Conservation (phyloP, 805 yeast species). For the Candida stauntonica region DNA sequence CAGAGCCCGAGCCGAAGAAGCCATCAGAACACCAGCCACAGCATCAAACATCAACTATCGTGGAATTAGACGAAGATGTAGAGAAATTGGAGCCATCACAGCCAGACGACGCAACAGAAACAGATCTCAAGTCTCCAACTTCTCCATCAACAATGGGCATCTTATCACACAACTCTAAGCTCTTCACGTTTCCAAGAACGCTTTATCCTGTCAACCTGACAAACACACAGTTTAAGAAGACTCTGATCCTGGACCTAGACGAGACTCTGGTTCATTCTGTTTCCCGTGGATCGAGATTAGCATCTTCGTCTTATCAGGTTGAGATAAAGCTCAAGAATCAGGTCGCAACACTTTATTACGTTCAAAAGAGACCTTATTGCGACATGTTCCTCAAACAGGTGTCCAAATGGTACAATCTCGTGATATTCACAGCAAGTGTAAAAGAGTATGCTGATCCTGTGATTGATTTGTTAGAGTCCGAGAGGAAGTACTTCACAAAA, state of each 20-base stretch:
- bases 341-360: conserved; percentile 78
- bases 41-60: conserved; percentile 8
- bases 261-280: conserved; percentile 93
- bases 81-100: conserved; percentile 10
- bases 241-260: conserved; percentile 83
- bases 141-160: conserved; percentile 20
- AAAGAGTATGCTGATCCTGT: conserved; percentile 97
- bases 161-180: conserved; percentile 15
- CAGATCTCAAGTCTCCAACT: conserved; percentile 23
- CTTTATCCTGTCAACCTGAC: conserved; percentile 40
- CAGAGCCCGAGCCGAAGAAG: conserved; percentile 5
- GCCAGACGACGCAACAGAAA: conserved; percentile 6
- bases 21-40: not conserved
- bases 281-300: conserved; percentile 47
- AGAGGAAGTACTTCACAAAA: conserved; percentile 45
- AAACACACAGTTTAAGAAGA: conserved; percentile 45
- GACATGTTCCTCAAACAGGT: conserved; percentile 78
- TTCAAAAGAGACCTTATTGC: conserved; percentile 88
- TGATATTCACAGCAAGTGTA: conserved; percentile 92
- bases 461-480: conserved; percentile 83
- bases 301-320: conserved; percentile 57
- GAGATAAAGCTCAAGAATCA: conserved; percentile 71
- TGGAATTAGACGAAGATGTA: conserved; percentile 24
- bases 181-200: conserved; percentile 33
- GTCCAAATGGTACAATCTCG: conserved; percentile 81